Evolutionary conservation across 345 rosid genomes (phyloP).

Genomic region (Populus ilicifolia): DNA sequence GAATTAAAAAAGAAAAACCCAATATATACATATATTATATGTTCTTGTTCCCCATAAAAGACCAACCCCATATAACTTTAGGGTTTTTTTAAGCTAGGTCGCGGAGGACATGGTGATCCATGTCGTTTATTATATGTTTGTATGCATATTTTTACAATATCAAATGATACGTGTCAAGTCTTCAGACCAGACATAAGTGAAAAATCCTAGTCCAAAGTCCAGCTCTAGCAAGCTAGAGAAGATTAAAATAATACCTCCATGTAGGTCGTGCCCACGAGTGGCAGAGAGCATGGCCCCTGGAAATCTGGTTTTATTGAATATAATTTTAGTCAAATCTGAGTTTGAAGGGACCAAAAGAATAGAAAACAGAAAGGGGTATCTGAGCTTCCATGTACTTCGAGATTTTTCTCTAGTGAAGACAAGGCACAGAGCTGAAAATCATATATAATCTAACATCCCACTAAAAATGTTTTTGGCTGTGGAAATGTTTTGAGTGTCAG

Average conservation of each 20-base stretch:
- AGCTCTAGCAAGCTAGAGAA: background rate
- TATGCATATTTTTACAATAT: background rate
- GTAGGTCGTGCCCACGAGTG: slow-evolving; percentile 50
- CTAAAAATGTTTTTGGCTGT: background rate
- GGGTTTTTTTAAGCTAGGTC: background rate
- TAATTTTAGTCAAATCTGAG: slow-evolving; percentile 20
- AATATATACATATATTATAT: background rate
- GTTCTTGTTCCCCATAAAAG: background rate
- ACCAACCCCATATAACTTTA: slow-evolving; percentile 1
- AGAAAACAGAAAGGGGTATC: background rate
- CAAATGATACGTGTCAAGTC: slow-evolving; percentile 11
- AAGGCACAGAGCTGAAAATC: slow-evolving; percentile 14
- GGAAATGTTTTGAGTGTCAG: background rate
- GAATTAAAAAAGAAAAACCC: slow-evolving; percentile 1
- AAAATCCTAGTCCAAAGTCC: slow-evolving; percentile 7
- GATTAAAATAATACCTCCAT: slow-evolving; percentile 18
- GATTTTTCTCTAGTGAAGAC: slow-evolving; percentile 21
- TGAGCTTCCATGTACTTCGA: background rate
- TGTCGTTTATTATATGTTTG: slow-evolving; percentile 17
- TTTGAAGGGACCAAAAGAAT: slow-evolving; percentile 2
- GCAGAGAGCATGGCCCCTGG: slow-evolving; percentile 42
- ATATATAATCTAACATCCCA: background rate
- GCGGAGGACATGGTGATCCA: slow-evolving; percentile 27
- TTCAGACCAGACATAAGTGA: background rate
- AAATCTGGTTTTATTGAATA: slow-evolving; percentile 31